These are phyloP conservation scores for Calamus simplicifolius DNA, from an alignment of 176 grass and related monocot species.

Conservation along the genomic window DNA sequence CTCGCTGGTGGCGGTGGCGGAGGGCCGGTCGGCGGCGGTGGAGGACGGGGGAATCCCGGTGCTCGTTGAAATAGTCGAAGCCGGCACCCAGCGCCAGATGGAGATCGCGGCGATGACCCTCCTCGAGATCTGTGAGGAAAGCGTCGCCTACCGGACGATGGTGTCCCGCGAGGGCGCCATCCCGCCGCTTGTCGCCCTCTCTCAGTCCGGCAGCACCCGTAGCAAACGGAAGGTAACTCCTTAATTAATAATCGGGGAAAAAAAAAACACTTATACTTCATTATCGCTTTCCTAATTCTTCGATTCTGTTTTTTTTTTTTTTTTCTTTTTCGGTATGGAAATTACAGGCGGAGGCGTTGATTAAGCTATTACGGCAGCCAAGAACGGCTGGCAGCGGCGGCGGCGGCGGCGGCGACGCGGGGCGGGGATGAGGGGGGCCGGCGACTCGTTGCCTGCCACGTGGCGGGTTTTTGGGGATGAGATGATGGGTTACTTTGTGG, in stretches of 20 bases:
- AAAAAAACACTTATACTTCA: no score
- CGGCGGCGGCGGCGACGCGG: no score
- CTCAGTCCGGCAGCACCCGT: neutral
- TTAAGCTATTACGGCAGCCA: neutral
- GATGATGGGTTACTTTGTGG: no score
- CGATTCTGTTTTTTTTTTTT: neutral
- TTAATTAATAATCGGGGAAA: no score
- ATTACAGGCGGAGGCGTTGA: neutral
- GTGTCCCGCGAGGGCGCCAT: slow-evolving; percentile 11
- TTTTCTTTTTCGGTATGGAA: neutral
- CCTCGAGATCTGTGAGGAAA: slow-evolving; percentile 6
- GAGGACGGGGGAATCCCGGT: slow-evolving; percentile 1
- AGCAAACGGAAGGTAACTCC: neutral
- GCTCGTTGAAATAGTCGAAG: slow-evolving; percentile 1
- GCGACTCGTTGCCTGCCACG: no score
- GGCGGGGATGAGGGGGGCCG: no score
- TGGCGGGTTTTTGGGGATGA: no score
- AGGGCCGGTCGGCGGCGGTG: slow-evolving; percentile 6
- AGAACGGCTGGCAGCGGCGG: neutral
- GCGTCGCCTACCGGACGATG: neutral
- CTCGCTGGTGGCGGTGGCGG: slow-evolving; percentile 7
- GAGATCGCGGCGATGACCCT: neutral
- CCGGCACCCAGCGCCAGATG: slow-evolving; percentile 4
- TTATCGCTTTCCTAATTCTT: neutral
- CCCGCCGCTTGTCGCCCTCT: neutral